Conservation (phyloP, 2,329 filamentous ascomycete species). For the Sclerotinia nivalis region DNA sequence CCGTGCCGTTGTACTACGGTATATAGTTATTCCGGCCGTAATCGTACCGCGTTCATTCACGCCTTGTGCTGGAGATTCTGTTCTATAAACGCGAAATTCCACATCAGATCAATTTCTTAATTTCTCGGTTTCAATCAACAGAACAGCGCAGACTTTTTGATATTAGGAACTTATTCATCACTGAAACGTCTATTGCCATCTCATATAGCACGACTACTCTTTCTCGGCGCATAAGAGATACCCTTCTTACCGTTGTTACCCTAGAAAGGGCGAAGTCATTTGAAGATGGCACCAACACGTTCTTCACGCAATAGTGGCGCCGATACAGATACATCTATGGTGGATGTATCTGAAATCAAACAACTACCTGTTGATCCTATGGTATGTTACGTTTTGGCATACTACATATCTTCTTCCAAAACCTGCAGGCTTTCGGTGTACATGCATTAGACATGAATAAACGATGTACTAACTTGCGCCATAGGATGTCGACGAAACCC, state of each 20-base stretch:
- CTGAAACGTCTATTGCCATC: slow-evolving; percentile 26
- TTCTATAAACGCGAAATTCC: slow-evolving; percentile 21
- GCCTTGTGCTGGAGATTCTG: slow-evolving; percentile 15
- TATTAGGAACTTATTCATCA: slow-evolving; percentile 23
- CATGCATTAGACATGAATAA: background rate
- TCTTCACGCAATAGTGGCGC: slow-evolving; percentile 53
- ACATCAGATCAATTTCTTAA: slow-evolving; percentile 16
- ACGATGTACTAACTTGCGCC: slow-evolving; percentile 34
- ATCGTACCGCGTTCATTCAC: slow-evolving; percentile 19
- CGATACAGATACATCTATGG: slow-evolving; percentile 58
- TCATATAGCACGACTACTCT: background rate
- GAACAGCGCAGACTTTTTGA: slow-evolving; percentile 18
- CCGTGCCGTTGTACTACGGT: background rate
- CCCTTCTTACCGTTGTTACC: slow-evolving; percentile 23
- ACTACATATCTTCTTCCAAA: background rate
- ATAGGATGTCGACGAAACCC: slow-evolving; percentile 63
- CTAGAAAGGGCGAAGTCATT: slow-evolving; percentile 35
- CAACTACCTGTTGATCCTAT: slow-evolving; percentile 41
- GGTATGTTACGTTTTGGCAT: slow-evolving; percentile 33
- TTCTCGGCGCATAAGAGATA: slow-evolving; percentile 27
- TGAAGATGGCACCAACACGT: slow-evolving; percentile 56
- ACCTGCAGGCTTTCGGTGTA: background rate
- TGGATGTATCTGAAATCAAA: slow-evolving; percentile 52
- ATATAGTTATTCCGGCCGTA: slow-evolving; percentile 16
- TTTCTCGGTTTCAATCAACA: slow-evolving; percentile 25